Evolutionary conservation across 1,139 yeast species (phyloP).

Genomic region (Lodderomyces parapsilosis): DNA sequence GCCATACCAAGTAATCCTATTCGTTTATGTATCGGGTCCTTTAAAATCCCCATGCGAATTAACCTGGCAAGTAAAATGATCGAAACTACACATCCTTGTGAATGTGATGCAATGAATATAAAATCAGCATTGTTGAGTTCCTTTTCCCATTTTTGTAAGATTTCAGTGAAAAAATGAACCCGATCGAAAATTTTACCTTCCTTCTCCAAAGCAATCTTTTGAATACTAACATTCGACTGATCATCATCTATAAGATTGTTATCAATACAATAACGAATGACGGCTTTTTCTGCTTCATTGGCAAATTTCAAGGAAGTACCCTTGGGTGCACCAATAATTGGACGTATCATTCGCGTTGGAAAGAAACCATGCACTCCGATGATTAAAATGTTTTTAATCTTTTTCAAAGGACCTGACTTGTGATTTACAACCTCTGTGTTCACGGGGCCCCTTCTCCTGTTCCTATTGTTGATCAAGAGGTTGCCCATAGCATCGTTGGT

Average conservation of each 20-base stretch:
- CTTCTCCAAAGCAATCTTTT: constrained; percentile 87
- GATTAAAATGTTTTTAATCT: constrained; percentile 59
- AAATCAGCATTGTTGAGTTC: constrained; percentile 79
- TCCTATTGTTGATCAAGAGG: constrained; percentile 34
- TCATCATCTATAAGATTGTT: constrained; percentile 41
- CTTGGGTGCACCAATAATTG: constrained; percentile 87
- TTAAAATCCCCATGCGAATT: constrained; percentile 66
- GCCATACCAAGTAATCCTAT: constrained; percentile 91
- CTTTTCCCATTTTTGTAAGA: constrained; percentile 67
- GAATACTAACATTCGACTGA: constrained; percentile 59
- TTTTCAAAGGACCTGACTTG: constrained; percentile 32
- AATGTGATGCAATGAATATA: constrained; percentile 86
- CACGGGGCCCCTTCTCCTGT: constrained; percentile 10
- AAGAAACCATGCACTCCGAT: constrained; percentile 96
- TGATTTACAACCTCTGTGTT: constrained; percentile 29
- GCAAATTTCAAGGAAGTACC: constrained; percentile 89
- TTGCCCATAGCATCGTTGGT: constrained; percentile 48
- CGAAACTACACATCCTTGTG: constrained; percentile 94
- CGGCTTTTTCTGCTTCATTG: constrained; percentile 78
- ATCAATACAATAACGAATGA: constrained; percentile 69
- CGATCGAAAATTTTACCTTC: constrained; percentile 89
- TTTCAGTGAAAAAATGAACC: constrained; percentile 74
- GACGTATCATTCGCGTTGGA: constrained; percentile 82
- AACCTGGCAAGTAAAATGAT: constrained; percentile 72
- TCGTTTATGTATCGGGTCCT: constrained; percentile 45